Base-by-base conservation (phyloP, 2,329 filamentous ascomycete species). In the Aspergillus bombycis region DNA sequence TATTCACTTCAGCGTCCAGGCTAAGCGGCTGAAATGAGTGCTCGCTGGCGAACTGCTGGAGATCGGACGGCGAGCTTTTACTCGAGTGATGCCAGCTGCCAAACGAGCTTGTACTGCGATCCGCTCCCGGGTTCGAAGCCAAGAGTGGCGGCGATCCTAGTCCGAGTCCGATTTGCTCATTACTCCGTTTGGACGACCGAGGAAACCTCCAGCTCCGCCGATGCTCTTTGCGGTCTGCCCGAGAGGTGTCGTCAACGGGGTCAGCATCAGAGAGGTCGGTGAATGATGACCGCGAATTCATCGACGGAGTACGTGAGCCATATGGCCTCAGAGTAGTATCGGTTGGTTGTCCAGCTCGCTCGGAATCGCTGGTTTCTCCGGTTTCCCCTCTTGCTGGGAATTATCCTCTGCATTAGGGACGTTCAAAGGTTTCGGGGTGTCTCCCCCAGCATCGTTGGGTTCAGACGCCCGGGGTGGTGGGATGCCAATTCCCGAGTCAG, bases 191-290 rank as follows among this genome's bases (percentile, higher is more conserved):
- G 2, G 77, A 68, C 1, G 79, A 75, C 4, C 78, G 84, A 23
- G 89, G 89, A 21, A 92, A 90, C 58, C 93, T 83, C 81, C 93
- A 92, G 32, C 90, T 88, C 62, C 85, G 87, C 72, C 89, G 91
- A 77, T 89, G 91, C 59, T 91, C 88, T 69, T 86, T 89, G 59
- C 91, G 88, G 16, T 87, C 82, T 50, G 78, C 75, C 4, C 84
- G 83, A 41, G 75, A 70, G 23, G 76, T 71, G 38, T 93, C 91
- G 32, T 93, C 91, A 11, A 84, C 77, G 65, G 91, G 88, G 66
- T 96, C 93, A 34, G 89, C 75, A 73, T 97, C 93, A 0, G 93
- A 96, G 26, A 89, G 88, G 68, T 96, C 93, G 28, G 94, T 95
- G 67, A 88, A 83, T 3, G 86, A 88, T 0, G 86, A 86, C 53